Percentiles rank a stretch among this genome's conserved stretches.
Conservation (phyloP, 1,284 basidiomycete species). For the Cutaneotrichosporon dermatis region DNA sequence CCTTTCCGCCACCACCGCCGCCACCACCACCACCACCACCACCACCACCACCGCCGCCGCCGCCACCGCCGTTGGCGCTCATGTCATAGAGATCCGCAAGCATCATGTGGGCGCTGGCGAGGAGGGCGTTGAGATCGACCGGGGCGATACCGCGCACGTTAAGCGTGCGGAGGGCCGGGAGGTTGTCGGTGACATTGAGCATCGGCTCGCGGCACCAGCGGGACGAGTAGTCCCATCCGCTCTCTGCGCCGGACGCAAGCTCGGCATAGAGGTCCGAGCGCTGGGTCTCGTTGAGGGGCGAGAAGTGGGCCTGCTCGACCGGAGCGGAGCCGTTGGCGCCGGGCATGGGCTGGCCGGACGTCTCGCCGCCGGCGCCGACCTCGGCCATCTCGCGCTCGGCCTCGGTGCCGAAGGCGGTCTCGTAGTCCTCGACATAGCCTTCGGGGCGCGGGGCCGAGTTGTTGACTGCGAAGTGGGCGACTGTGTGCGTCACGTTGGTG, state of each 20-base stretch:
- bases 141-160: constrained; percentile 68
- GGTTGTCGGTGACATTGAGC: constrained; percentile 49
- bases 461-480: constrained; percentile 67
- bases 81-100: constrained; percentile 63
- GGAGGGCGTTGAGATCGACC: constrained; percentile 76
- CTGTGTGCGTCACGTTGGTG: constrained; percentile 59
- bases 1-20: not conserved
- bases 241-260: constrained; percentile 81
- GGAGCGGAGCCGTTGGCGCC: no score
- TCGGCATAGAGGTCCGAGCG: constrained; percentile 74
- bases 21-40: not conserved
- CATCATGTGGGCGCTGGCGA: constrained; percentile 55
- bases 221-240: constrained; percentile 53
- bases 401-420: constrained; percentile 62
- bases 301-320: no score
- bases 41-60: no score
- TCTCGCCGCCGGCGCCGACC: no score
- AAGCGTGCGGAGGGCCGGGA: constrained; percentile 62
- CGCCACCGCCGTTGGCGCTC: constrained; percentile 10
- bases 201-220: constrained; percentile 55
- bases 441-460: constrained; percentile 88
- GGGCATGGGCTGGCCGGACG: no score
- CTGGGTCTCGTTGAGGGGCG: constrained; percentile 58
- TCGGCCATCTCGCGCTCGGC: not conserved
- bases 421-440: constrained; percentile 62